Conservation (phyloP, 2,329 filamentous ascomycete species). For the Apiospora hydei region DNA sequence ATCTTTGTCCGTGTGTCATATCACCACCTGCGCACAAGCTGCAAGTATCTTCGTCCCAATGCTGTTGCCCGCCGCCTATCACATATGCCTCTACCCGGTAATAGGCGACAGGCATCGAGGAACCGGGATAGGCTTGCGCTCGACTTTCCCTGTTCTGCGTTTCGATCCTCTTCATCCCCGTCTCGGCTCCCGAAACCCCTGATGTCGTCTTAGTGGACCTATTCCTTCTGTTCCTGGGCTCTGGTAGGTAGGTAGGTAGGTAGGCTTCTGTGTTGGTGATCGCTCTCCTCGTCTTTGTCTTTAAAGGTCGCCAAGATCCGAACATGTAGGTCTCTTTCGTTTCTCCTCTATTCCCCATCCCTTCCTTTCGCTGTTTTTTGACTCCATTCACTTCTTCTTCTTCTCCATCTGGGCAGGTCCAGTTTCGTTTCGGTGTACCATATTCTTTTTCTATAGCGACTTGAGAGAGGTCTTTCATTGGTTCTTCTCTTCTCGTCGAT, state of each 20-base stretch:
- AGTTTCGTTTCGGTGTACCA: conserved; percentile 20
- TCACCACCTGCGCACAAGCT: background rate
- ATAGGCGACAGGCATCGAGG: background rate
- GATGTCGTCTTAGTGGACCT: conserved; percentile 1
- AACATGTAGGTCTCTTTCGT: background rate
- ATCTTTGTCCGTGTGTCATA: conserved; percentile 5
- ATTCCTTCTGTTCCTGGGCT: background rate
- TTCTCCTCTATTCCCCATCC: conserved; percentile 7
- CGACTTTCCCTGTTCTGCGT: conserved; percentile 9
- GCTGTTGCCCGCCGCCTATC: background rate
- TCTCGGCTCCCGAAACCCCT: conserved; percentile 16
- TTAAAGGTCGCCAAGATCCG: conserved; percentile 20
- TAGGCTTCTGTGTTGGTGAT: background rate
- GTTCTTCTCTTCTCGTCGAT: conserved; percentile 19
- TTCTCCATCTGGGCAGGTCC: conserved; percentile 20
- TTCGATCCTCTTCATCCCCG: conserved; percentile 21
- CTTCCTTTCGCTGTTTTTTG: conserved; percentile 12
- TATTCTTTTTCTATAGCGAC: conserved; percentile 1
- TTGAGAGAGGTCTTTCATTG: background rate
- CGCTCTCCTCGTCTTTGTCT: background rate
- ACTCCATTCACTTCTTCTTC: conserved; percentile 3
- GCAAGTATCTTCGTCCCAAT: background rate
- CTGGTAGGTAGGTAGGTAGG: background rate
- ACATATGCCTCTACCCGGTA: background rate
- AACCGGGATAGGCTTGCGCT: conserved; percentile 4